A percentile compares a stretch with the other conserved stretches of the same genome.
Evolutionary conservation across 2,329 filamentous ascomycete species (phyloP).

Genomic region (Lizonia empirigonia): DNA sequence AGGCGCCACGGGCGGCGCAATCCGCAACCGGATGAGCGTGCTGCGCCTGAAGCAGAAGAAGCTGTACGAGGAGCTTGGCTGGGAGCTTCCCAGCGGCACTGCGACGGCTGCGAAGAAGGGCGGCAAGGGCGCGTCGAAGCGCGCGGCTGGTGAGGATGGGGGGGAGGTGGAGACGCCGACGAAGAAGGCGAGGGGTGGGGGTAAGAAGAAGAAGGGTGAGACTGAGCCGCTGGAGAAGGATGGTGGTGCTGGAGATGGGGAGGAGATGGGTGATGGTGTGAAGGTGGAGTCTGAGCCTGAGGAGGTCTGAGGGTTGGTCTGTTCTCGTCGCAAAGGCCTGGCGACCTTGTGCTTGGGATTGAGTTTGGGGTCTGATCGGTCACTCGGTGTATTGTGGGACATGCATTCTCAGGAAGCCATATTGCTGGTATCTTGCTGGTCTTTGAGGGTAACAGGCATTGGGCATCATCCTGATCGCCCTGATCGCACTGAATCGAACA

Average conservation of each 20-base stretch:
- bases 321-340: too few species aligned
- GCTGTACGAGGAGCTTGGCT: conserved; percentile 22
- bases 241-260: neutral
- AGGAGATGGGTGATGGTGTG: neutral
- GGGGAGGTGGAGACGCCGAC: conserved; percentile 1
- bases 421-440: neutral
- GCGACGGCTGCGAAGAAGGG: conserved; percentile 7
- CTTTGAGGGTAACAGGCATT: too few species aligned
- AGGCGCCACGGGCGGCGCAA: conserved; percentile 17
- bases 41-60: conserved; percentile 21
- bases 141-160: conserved; percentile 3
- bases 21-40: conserved; percentile 24
- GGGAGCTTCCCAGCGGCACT: conserved; percentile 17
- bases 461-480: too few species aligned
- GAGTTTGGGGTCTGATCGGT: too few species aligned
- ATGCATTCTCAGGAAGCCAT: neutral
- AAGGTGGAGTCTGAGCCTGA: conserved; percentile 9
- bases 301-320: neutral
- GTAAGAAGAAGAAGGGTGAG: conserved; percentile 16
- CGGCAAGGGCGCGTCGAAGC: conserved; percentile 13
- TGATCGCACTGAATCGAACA: neutral
- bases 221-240: conserved; percentile 1
- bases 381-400: neutral
- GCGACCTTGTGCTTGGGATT: too few species aligned
- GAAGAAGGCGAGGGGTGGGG: conserved; percentile 14